A percentile compares a stretch with the other conserved stretches of the same genome.
Conservation (phyloP, 2,329 filamentous ascomycete species). For the Exophiala spinifera region DNA sequence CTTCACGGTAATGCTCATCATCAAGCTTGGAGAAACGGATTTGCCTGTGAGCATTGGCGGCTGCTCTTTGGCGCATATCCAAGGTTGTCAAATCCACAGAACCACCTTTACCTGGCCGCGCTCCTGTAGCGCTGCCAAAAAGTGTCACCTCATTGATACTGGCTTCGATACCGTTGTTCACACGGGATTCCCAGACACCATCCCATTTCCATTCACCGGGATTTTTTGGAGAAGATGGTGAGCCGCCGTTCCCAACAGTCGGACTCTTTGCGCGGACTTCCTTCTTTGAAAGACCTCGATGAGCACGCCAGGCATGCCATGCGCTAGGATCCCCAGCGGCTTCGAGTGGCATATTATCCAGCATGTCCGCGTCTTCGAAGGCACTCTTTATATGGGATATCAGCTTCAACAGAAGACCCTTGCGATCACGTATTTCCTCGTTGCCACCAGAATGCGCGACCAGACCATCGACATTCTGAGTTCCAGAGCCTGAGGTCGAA, state of each 20-base stretch:
- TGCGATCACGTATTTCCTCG: constrained; percentile 3
- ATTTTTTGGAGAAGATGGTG: constrained; percentile 34
- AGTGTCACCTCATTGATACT: constrained; percentile 77
- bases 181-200: constrained; percentile 89
- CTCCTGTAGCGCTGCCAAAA: constrained; percentile 69
- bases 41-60: constrained; percentile 37
- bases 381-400: constrained; percentile 77
- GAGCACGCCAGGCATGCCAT: constrained; percentile 87
- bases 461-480: background rate
- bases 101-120: constrained; percentile 54
- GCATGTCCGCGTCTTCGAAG: constrained; percentile 72
- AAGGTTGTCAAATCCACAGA: constrained; percentile 4
- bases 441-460: background rate
- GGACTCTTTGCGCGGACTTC: constrained; percentile 7
- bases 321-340: constrained; percentile 86
- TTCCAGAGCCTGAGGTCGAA: constrained; percentile 2
- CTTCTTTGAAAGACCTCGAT: constrained; percentile 51
- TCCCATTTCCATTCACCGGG: constrained; percentile 97
- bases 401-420: constrained; percentile 11
- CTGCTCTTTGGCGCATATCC: constrained; percentile 11
- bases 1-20: constrained; percentile 54
- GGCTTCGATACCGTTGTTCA: constrained; percentile 71
- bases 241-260: constrained; percentile 8
- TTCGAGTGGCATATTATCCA: constrained; percentile 76
- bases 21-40: constrained; percentile 67